Conservation (phyloP, 768 basidiomycete genomes). For the Lactarius sp. region DNA sequence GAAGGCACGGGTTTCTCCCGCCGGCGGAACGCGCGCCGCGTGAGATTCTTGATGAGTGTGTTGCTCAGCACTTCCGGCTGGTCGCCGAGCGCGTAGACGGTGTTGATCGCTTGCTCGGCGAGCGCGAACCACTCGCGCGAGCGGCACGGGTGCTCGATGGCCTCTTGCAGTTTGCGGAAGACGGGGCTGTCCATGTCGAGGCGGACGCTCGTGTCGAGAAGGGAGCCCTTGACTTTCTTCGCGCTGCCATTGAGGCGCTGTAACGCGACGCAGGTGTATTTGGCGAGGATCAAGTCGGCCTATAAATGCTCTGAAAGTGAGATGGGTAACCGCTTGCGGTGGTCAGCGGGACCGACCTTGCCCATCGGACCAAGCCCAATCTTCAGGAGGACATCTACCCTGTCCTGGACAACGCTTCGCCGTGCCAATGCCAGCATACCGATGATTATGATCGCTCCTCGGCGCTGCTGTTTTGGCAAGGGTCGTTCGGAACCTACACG, state of each 20-base stretch:
- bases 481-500: constrained; percentile 61
- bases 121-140: constrained; percentile 95
- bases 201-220: constrained; percentile 80
- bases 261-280: constrained; percentile 90
- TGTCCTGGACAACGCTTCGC: constrained; percentile 70
- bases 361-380: constrained; percentile 83
- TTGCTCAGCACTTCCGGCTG: constrained; percentile 85
- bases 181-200: constrained; percentile 83
- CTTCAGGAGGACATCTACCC: constrained; percentile 78
- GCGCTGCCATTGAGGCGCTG: constrained; percentile 90
- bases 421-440: constrained; percentile 93
- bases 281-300: constrained; percentile 84
- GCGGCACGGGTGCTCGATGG: constrained; percentile 74
- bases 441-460: constrained; percentile 93
- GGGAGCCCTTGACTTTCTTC: constrained; percentile 96
- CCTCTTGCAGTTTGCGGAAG: constrained; percentile 75
- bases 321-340: not conserved
- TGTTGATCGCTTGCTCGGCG: constrained; percentile 95
- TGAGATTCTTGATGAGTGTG: constrained; percentile 77
- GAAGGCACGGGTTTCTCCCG: constrained; percentile 24
- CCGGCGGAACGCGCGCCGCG: constrained; percentile 56
- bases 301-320: constrained; percentile 31
- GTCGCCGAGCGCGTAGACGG: constrained; percentile 90
- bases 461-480: constrained; percentile 79
- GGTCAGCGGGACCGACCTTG: constrained; percentile 46